phyloP scores from a whole-genome alignment of 352 stramenopile genomes.

The Globisporangium splendens region DNA sequence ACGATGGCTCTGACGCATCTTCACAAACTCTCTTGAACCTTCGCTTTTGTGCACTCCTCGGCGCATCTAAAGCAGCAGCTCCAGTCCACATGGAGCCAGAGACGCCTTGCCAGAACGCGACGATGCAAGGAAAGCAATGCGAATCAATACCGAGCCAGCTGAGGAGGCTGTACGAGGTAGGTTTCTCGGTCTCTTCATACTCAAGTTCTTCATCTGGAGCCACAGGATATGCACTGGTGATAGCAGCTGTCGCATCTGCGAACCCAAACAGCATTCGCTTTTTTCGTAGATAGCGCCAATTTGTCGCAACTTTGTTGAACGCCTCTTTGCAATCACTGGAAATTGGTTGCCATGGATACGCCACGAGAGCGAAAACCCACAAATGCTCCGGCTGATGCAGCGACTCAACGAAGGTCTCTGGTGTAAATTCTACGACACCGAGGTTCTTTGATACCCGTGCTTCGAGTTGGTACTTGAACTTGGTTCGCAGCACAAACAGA shows the following conservation, averaged over 20 bases:
- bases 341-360: slow-evolving; percentile 28
- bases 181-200: background rate
- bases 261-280: slow-evolving; percentile 26
- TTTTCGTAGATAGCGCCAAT: slow-evolving; percentile 27
- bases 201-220: background rate
- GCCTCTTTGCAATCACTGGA: background rate
- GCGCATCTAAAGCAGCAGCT: background rate
- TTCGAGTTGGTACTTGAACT: slow-evolving; percentile 33
- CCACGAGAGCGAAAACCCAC: slow-evolving; percentile 36
- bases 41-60: slow-evolving; percentile 1
- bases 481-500: slow-evolving; percentile 31
- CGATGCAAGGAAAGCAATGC: slow-evolving; percentile 24
- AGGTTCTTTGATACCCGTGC: slow-evolving; percentile 10
- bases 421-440: slow-evolving; percentile 17
- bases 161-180: slow-evolving; percentile 24
- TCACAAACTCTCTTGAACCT: slow-evolving; percentile 16
- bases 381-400: slow-evolving; percentile 13
- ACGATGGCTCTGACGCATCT: background rate
- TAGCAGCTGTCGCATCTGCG: slow-evolving; percentile 19
- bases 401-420: slow-evolving; percentile 12
- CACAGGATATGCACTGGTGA: background rate
- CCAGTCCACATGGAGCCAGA: background rate
- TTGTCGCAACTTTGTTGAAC: slow-evolving; percentile 32
- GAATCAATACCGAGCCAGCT: slow-evolving; percentile 24
- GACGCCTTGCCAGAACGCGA: slow-evolving; percentile 37